A percentile compares a stretch with the other conserved stretches of the same genome.
Conservation (phyloP, 1,284 basidiomycete genomes). For the Coniferiporia sulphurascens region DNA sequence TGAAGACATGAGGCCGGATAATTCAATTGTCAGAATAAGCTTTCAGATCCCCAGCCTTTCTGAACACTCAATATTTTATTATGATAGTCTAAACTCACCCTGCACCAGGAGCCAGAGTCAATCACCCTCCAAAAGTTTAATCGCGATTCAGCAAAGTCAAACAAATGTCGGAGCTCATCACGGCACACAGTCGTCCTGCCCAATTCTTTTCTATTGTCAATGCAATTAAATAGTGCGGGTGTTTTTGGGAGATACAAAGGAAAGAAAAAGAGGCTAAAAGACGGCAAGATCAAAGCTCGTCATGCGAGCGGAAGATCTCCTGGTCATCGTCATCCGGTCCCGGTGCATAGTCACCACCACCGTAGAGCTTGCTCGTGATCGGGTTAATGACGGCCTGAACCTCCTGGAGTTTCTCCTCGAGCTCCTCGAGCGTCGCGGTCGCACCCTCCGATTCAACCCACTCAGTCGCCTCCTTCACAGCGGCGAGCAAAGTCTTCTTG, state of each 20-base stretch:
- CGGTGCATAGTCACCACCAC: constrained; percentile 32
- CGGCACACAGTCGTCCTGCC: neutral
- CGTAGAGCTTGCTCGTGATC: constrained; percentile 80
- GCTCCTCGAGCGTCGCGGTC: constrained; percentile 76
- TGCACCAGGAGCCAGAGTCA: too few relatives aligned
- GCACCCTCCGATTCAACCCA: constrained; percentile 87
- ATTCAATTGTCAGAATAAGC: too few relatives aligned
- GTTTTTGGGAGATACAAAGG: constrained; percentile 1
- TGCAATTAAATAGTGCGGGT: neutral
- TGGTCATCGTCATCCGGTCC: constrained; percentile 47
- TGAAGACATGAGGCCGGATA: too few relatives aligned
- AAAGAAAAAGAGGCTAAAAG: neutral
- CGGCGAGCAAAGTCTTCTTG: constrained; percentile 81
- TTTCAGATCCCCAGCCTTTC: too few relatives aligned
- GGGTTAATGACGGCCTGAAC: constrained; percentile 69
- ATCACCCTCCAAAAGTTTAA: too few relatives aligned
- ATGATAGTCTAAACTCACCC: too few relatives aligned
- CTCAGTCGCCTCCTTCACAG: constrained; percentile 85
- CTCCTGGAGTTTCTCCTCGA: constrained; percentile 86
- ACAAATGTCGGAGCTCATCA: too few relatives aligned
- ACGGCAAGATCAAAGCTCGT: constrained; percentile 47
- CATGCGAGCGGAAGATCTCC: constrained; percentile 55
- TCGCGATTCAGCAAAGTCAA: too few relatives aligned
- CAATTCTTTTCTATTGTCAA: constrained; percentile 2
- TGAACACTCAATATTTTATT: too few relatives aligned